Evolutionary conservation across 257 asterid genomes (phyloP).

Genomic region (Paraleonurus japonicus): DNA sequence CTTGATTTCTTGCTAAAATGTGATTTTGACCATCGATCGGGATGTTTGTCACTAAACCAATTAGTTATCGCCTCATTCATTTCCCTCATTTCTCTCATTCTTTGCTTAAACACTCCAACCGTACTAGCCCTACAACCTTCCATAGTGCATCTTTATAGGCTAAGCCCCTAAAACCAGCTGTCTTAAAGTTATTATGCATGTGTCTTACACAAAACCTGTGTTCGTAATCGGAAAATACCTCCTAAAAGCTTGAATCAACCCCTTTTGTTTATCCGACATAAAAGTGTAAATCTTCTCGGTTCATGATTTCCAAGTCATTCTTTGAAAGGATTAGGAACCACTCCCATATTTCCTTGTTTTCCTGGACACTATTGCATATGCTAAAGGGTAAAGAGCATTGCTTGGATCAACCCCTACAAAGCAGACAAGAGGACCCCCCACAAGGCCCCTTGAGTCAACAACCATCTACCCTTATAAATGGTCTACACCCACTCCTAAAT

Average conservation of each 20-base stretch:
- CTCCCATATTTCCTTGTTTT: neutral
- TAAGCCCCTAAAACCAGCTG: neutral
- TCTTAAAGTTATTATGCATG: neutral
- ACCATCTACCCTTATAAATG: neutral
- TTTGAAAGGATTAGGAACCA: neutral
- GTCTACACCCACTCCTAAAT: neutral
- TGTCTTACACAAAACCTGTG: neutral
- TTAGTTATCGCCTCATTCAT: no score
- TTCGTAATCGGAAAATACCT: neutral
- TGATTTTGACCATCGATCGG: no score
- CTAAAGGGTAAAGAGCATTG: neutral
- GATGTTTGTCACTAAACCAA: no score
- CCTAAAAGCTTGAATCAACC: neutral
- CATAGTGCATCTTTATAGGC: no score
- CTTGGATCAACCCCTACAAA: neutral
- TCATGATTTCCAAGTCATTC: neutral
- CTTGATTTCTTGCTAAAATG: no score
- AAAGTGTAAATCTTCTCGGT: neutral
- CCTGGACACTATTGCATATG: neutral
- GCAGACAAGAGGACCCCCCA: neutral
- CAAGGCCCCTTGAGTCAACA: neutral
- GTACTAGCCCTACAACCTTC: no score
- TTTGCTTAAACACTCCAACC: no score
- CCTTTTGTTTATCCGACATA: neutral
- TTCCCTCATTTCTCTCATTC: no score